Percentiles rank a stretch among this genome's conserved stretches.
Evolutionary conservation across 768 basidiomycete species (phyloP).

Genomic region (Tricholoma sp.): DNA sequence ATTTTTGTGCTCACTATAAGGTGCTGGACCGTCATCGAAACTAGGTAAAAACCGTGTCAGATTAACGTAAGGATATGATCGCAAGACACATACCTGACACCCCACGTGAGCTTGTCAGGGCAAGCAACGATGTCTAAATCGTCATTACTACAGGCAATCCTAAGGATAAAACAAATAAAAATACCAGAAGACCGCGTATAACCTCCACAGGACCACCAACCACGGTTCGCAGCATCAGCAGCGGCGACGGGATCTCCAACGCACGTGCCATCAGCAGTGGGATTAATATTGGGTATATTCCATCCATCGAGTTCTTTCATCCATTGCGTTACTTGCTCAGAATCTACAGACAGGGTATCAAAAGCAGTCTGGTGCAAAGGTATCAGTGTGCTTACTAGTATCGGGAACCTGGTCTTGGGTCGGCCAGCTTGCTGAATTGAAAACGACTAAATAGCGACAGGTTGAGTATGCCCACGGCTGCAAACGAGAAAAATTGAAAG

Average conservation of each 20-base stretch:
- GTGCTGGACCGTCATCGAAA: constrained; percentile 85
- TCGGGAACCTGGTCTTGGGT: constrained; percentile 53
- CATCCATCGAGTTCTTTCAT: constrained; percentile 69
- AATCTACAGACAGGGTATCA: constrained; percentile 30
- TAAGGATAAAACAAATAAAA: neutral
- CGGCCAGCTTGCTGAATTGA: constrained; percentile 48
- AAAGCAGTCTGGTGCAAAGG: neutral
- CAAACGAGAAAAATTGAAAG: neutral
- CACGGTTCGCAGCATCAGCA: constrained; percentile 52
- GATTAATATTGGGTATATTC: constrained; percentile 59
- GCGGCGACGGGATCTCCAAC: constrained; percentile 50
- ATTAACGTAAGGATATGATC: neutral
- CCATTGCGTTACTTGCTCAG: constrained; percentile 65
- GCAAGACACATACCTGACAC: constrained; percentile 46
- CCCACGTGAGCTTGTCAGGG: constrained; percentile 69
- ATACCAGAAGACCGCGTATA: constrained; percentile 47
- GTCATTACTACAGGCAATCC: neutral
- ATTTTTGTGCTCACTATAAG: constrained; percentile 56
- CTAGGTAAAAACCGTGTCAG: constrained; percentile 24
- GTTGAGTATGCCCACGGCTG: neutral
- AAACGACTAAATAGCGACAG: constrained; percentile 18
- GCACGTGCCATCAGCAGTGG: constrained; percentile 70
- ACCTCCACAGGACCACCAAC: constrained; percentile 92
- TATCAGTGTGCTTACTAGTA: constrained; percentile 39
- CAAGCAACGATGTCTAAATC: constrained; percentile 56